These are phyloP conservation scores for Haplosporangium sp. DNA, from an alignment of 371 early-diverging fungal genomes.

Conservation along the genomic window DNA sequence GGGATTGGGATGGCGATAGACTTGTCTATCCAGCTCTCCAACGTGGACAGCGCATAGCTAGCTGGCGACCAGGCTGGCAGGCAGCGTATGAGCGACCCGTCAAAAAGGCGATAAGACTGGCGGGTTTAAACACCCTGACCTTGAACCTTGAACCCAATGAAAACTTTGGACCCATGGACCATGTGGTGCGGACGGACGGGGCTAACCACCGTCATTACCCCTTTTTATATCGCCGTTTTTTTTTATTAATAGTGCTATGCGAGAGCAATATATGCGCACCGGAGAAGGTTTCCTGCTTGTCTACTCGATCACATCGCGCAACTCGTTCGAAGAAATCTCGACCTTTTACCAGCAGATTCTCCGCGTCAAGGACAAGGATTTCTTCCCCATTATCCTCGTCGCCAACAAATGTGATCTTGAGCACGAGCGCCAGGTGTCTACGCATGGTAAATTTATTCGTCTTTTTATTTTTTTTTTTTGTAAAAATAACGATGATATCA, in stretches of 20 bases:
- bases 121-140: no score
- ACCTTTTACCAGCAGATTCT: conserved; percentile 82
- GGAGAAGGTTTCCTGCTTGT: conserved; percentile 91
- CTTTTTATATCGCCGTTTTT: no score
- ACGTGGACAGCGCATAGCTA: no score
- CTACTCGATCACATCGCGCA: conserved; percentile 81
- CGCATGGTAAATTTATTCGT: conserved; percentile 57
- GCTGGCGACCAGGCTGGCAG: no score
- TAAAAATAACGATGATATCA: background rate
- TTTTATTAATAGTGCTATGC: conserved; percentile 43
- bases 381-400: conserved; percentile 89
- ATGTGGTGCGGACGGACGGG: no score
- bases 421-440: conserved; percentile 80
- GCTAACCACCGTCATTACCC: no score
- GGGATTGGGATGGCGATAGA: no score
- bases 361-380: conserved; percentile 84
- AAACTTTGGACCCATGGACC: no score
- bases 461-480: background rate
- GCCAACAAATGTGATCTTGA: conserved; percentile 97
- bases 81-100: no score
- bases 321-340: conserved; percentile 84
- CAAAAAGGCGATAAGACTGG: no score
- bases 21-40: no score
- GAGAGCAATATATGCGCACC: conserved; percentile 65
- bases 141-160: no score